These are phyloP conservation scores for Cryptococcus sp. DNA, from an alignment of 1,284 basidiomycete genomes.

Conservation along the genomic window DNA sequence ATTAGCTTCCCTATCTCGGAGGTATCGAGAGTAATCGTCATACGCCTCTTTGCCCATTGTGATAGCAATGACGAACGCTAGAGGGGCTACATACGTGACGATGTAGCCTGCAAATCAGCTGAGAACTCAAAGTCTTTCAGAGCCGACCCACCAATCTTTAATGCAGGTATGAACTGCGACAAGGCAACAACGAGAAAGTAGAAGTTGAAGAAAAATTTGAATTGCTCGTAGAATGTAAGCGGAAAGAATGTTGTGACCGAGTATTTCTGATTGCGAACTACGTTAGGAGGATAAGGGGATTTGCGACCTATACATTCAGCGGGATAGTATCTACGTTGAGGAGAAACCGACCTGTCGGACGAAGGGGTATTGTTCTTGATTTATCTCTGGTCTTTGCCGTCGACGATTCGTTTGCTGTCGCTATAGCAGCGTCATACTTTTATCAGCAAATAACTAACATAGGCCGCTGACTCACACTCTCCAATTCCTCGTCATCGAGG, in stretches of 20 bases:
- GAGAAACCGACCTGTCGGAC: slow-evolving; percentile 59
- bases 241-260: slow-evolving; percentile 91
- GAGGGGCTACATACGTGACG: slow-evolving; percentile 90
- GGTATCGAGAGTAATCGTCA: slow-evolving; percentile 91
- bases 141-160: slow-evolving; percentile 92
- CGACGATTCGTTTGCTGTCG: background rate
- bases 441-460: background rate
- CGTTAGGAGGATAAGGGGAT: slow-evolving; percentile 61
- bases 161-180: slow-evolving; percentile 90
- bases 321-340: background rate
- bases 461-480: too few relatives aligned
- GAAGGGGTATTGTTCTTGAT: slow-evolving; percentile 71
- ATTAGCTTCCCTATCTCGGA: slow-evolving; percentile 90
- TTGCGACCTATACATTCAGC: slow-evolving; percentile 14
- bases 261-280: slow-evolving; percentile 97
- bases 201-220: slow-evolving; percentile 99
- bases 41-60: slow-evolving; percentile 99
- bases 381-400: slow-evolving; percentile 55
- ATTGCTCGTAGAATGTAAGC: slow-evolving; percentile 96
- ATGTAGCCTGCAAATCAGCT: slow-evolving; percentile 69
- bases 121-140: slow-evolving; percentile 34
- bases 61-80: slow-evolving; percentile 88
- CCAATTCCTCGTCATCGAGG: background rate
- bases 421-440: background rate
- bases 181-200: slow-evolving; percentile 97